These are phyloP conservation scores for Kwoniella heveanensis DNA, from an alignment of 768 basidiomycete species.

Conservation along the genomic window DNA sequence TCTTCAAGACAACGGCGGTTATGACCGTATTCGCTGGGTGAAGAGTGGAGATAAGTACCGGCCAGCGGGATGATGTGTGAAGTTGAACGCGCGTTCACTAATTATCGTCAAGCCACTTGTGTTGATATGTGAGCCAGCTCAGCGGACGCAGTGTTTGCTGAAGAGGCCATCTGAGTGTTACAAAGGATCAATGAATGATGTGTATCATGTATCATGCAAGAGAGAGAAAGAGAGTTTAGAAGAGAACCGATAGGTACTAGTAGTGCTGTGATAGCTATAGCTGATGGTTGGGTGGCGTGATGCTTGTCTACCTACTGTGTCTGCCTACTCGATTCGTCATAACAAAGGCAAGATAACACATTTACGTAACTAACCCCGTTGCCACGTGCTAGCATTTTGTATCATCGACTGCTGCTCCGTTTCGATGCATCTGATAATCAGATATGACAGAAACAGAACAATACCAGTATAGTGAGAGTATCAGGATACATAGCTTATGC, in stretches of 20 bases:
- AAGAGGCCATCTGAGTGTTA: not conserved
- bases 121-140: not conserved
- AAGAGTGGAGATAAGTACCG: not conserved
- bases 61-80: not conserved
- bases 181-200: not conserved
- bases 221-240: not conserved
- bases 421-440: too few species aligned
- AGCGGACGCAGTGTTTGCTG: not conserved
- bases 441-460: too few species aligned
- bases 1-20: not conserved
- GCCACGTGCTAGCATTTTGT: too few species aligned
- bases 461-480: too few species aligned
- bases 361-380: not conserved
- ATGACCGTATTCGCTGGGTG: not conserved
- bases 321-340: not conserved
- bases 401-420: too few species aligned
- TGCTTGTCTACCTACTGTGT: not conserved
- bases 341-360: constrained; percentile 1
- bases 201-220: constrained; percentile 1
- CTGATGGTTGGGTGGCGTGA: constrained; percentile 2
- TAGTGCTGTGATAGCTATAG: not conserved
- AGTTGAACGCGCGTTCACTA: too few species aligned
- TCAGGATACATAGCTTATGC: too few species aligned
- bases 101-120: not conserved
- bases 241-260: not conserved